phyloP scores from a whole-genome alignment of 768 basidiomycete genomes.

The Russula sp. region DNA sequence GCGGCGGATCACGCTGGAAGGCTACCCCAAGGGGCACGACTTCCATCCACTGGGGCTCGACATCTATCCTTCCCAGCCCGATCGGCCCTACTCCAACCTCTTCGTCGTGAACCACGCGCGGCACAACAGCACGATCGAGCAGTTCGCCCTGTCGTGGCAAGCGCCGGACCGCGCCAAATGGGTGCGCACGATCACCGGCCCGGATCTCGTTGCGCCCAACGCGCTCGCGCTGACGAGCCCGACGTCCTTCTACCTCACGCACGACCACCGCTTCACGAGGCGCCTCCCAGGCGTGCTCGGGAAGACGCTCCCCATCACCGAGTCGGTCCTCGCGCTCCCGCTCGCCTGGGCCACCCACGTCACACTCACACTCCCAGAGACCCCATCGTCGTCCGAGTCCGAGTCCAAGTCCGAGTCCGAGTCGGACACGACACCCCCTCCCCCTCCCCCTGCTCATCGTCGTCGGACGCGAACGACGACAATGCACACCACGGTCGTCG shows the following conservation, averaged over 20 bases:
- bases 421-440: no score
- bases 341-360: constrained; percentile 54
- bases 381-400: no score
- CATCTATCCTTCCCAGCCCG: constrained; percentile 42
- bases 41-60: constrained; percentile 71
- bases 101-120: constrained; percentile 68
- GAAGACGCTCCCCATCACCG: constrained; percentile 43
- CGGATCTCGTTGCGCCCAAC: constrained; percentile 58
- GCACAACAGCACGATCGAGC: constrained; percentile 54
- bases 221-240: constrained; percentile 57
- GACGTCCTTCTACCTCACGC: constrained; percentile 61
- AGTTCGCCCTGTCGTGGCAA: constrained; percentile 48
- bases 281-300: constrained; percentile 47
- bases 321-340: constrained; percentile 50
- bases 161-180: constrained; percentile 39
- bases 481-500: constrained; percentile 22
- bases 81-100: constrained; percentile 42
- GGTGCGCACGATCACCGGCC: constrained; percentile 53
- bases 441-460: no score
- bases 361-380: constrained; percentile 22
- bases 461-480: constrained; percentile 26
- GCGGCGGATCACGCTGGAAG: constrained; percentile 37
- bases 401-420: no score
- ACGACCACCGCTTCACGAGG: constrained; percentile 64
- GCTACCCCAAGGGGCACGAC: constrained; percentile 49